Percentiles rank a stretch among this genome's conserved stretches.
These are phyloP conservation scores for Apiotrichum akiyoshidainum DNA, from an alignment of 1,284 basidiomycete genomes.

Conservation along the genomic window DNA sequence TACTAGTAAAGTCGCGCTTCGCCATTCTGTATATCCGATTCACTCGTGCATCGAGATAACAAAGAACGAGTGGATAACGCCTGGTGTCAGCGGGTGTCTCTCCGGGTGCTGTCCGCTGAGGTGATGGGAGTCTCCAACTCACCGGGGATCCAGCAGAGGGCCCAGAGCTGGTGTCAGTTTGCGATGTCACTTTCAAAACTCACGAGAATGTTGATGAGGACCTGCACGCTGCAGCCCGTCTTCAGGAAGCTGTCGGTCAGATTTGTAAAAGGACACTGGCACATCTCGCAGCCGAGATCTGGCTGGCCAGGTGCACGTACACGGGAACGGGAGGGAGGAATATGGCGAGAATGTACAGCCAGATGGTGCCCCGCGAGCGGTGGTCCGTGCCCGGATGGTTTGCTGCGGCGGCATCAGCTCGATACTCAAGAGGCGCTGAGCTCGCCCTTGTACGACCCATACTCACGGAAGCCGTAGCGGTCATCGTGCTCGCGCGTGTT, in stretches of 20 bases:
- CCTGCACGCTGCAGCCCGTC: conserved; percentile 4
- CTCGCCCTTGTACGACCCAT: background rate
- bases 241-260: conserved; percentile 4
- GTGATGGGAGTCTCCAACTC: background rate
- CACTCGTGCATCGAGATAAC: background rate
- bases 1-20: too few species aligned
- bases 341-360: conserved; percentile 9
- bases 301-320: too few species aligned
- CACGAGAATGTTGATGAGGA: conserved; percentile 14
- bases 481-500: background rate
- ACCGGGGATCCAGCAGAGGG: conserved; percentile 16
- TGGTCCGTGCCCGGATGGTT: background rate
- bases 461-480: conserved; percentile 8
- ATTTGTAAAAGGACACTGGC: too few species aligned
- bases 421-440: background rate
- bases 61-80: conserved; percentile 9
- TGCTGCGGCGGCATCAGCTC: background rate
- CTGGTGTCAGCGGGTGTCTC: too few species aligned
- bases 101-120: too few species aligned
- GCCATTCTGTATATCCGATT: too few species aligned
- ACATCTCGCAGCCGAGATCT: too few species aligned
- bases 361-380: background rate
- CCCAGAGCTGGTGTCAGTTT: conserved; percentile 4
- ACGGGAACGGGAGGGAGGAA: conserved; percentile 14
- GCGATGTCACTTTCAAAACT: background rate